phyloP scores from a whole-genome alignment of 164 flowering plant genomes.

The Vitis amurensis region DNA sequence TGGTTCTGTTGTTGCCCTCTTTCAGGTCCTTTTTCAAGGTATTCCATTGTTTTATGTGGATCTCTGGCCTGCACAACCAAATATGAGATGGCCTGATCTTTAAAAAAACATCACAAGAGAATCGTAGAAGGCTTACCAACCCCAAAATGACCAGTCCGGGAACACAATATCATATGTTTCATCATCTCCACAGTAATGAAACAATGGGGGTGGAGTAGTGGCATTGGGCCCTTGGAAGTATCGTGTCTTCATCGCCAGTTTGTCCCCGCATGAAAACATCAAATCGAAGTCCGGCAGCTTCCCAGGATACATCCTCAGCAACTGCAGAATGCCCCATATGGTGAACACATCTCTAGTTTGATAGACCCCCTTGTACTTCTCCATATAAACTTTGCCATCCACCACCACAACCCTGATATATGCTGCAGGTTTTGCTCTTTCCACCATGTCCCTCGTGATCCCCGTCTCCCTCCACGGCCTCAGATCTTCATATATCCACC shows the following conservation, averaged over 20 bases:
- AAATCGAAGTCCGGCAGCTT: conserved; percentile 47
- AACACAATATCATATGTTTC: conserved; percentile 36
- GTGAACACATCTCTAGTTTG: conserved; percentile 51
- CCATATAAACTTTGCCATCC: conserved; percentile 37
- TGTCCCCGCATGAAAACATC: conserved; percentile 43
- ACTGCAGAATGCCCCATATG: conserved; percentile 61
- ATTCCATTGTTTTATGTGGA: too few relatives aligned
- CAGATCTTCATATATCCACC: conserved; percentile 61
- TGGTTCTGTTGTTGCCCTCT: too few relatives aligned
- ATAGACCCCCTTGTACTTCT: conserved; percentile 22
- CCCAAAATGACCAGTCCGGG: conserved; percentile 81
- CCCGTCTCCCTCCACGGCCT: conserved; percentile 43
- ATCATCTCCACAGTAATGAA: conserved; percentile 37
- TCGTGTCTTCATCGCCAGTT: conserved; percentile 22
- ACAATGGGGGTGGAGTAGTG: conserved; percentile 37
- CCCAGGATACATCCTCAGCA: conserved; percentile 45
- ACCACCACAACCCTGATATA: conserved; percentile 36
- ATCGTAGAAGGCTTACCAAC: conserved; percentile 45
- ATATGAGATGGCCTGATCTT: too few relatives aligned
- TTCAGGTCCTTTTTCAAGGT: too few relatives aligned
- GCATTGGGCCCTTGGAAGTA: conserved; percentile 15
- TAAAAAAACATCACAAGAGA: too few relatives aligned
- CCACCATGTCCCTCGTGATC: conserved; percentile 45
- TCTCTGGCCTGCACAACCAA: too few relatives aligned
- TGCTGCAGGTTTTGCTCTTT: conserved; percentile 21